Base-by-base conservation (phyloP, 805 yeast genomes). In the Candida vaughaniae region DNA sequence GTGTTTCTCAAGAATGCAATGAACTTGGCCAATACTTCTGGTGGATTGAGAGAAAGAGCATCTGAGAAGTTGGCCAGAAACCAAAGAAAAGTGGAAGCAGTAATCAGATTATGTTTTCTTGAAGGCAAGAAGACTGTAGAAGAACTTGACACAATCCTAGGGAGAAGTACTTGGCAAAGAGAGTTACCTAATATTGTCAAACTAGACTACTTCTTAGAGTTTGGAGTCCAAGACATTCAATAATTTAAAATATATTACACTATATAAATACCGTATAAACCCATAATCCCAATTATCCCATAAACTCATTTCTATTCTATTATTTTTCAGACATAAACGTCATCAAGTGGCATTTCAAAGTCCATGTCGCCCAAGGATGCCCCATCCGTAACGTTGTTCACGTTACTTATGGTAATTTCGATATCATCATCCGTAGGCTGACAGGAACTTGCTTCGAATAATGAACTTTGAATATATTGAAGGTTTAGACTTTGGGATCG, bases 11-110 rank as follows among this genome's bases (percentile, higher is more conserved):
- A 70, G 39, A 75, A 65, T 43, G 74, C 77, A 16, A 53, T 72
- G 55, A 64, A 60, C 6, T 46, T 64, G 23, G 64, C 80, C 2
- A 67, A 70, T 35, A 52, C 61, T 15, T 52, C 70, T 3, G 81
- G 80, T 2, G 82, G 82, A 0, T 50, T 77, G 20, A 52, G 79
- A 29, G 82, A 77, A 44, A 60, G 67, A 11, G 58, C 53, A 0
- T 53, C 58, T 12, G 80, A 73, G 23, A 73, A 71, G 43, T 38
- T 66, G 9, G 52, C 54, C 9, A 54, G 81, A 25, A 61, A 62
- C 12, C 67, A 67, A 46, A 50, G 64, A 31, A 62, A 66, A 45
- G 55, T 62, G 11, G 79, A 75, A 42, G 73, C 79, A 1, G 65
- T 62, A 1, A 43, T 63, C 16, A 51, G 82, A 29, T 48, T 77